Evolutionary conservation across 1,139 yeast species (phyloP).

Genomic region (Pichia sp.): DNA sequence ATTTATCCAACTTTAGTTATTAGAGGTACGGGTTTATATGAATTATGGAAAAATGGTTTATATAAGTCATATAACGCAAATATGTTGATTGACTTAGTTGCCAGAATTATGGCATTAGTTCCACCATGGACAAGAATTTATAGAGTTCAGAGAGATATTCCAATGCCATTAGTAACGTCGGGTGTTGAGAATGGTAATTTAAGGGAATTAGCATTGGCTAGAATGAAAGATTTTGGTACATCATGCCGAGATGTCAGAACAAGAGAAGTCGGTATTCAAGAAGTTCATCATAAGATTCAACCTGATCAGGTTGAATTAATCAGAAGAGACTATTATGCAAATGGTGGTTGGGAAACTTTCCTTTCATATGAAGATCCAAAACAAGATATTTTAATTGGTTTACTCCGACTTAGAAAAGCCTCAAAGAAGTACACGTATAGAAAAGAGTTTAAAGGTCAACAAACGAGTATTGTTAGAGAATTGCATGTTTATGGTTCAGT

Average conservation of each 20-base stretch:
- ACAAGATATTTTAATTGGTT: constrained; percentile 90
- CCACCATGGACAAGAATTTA: constrained; percentile 99
- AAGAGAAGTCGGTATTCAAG: constrained; percentile 97
- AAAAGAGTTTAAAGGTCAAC: constrained; percentile 78
- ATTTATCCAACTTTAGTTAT: constrained; percentile 94
- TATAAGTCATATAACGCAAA: constrained; percentile 94
- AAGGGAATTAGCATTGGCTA: constrained; percentile 88
- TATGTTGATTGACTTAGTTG: constrained; percentile 88
- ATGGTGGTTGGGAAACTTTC: constrained; percentile 99
- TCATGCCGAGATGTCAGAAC: constrained; percentile 97
- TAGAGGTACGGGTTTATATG: constrained; percentile 95
- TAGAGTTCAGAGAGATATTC: constrained; percentile 97
- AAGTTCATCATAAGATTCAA: constrained; percentile 92
- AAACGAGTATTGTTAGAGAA: constrained; percentile 90
- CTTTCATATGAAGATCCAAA: constrained; percentile 95
- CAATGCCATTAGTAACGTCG: constrained; percentile 96
- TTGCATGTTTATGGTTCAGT: constrained; percentile 96
- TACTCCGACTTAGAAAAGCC: constrained; percentile 81
- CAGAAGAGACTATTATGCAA: constrained; percentile 93
- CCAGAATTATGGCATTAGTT: constrained; percentile 88
- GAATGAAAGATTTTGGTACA: constrained; percentile 98
- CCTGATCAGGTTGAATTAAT: constrained; percentile 97
- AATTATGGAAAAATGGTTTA: constrained; percentile 93
- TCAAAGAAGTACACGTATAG: constrained; percentile 85
- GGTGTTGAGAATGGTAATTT: constrained; percentile 98